Evolutionary conservation across 208 protist species (phyloP).

Genomic region (Porcisia hertigi): DNA sequence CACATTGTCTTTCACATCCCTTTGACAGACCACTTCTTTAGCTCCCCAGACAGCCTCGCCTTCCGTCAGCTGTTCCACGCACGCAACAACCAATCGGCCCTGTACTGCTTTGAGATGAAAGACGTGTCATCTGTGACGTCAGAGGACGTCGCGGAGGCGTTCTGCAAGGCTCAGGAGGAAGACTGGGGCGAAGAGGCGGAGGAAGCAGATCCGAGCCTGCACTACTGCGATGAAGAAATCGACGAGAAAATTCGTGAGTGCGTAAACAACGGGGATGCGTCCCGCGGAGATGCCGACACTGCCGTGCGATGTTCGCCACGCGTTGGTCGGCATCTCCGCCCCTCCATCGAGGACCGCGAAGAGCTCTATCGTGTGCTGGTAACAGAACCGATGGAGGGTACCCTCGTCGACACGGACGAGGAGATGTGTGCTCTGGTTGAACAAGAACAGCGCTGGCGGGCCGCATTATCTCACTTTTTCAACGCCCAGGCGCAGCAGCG

Average conservation of each 20-base stretch:
- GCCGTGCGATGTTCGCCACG: background rate
- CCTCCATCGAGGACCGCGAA: conserved; percentile 29
- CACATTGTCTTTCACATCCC: conserved; percentile 48
- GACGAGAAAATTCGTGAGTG: conserved; percentile 14
- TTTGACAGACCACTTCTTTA: conserved; percentile 62
- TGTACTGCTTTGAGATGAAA: conserved; percentile 56
- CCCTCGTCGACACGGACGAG: conserved; percentile 46
- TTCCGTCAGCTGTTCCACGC: conserved; percentile 58
- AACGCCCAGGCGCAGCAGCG: background rate
- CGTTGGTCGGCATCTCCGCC: conserved; percentile 20
- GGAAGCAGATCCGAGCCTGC: conserved; percentile 41
- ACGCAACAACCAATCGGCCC: conserved; percentile 48
- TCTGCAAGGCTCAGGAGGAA: conserved; percentile 24
- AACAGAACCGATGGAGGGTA: conserved; percentile 16
- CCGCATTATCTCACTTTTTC: conserved; percentile 1
- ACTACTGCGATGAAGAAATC: conserved; percentile 43
- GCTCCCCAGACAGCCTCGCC: conserved; percentile 34
- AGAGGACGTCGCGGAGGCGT: conserved; percentile 24
- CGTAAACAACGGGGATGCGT: background rate
- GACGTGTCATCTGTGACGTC: conserved; percentile 27
- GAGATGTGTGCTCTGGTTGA: conserved; percentile 36
- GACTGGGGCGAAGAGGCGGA: conserved; percentile 42
- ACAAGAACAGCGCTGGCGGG: conserved; percentile 39
- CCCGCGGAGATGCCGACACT: background rate
- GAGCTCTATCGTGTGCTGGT: conserved; percentile 33